A percentile compares a stretch with the other conserved stretches of the same genome.
These are phyloP conservation scores for Sistotremastrum suecicum DNA, from an alignment of 768 basidiomycete genomes.

Conservation along the genomic window DNA sequence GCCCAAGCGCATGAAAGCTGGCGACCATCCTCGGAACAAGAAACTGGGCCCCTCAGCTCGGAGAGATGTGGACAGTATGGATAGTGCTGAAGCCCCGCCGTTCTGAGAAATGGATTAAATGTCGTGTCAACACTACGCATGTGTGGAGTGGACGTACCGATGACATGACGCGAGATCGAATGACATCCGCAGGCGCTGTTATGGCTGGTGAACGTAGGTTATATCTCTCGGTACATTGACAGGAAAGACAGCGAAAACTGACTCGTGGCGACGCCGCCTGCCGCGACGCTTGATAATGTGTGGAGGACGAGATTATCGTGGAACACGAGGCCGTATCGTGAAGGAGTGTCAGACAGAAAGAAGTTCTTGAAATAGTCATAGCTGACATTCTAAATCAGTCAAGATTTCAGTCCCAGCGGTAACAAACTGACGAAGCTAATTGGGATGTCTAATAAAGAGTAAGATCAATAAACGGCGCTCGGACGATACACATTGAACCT, in stretches of 20 bases:
- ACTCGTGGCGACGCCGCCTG: conserved; percentile 73
- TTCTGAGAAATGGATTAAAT: conserved; percentile 24
- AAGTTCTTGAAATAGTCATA: conserved; percentile 65
- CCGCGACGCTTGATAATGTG: conserved; percentile 47
- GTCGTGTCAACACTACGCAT: conserved; percentile 2
- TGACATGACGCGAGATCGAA: conserved; percentile 66
- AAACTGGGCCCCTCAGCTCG: conserved; percentile 64
- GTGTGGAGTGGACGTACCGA: conserved; percentile 30
- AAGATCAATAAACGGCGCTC: not conserved
- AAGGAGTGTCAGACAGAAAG: conserved; percentile 37
- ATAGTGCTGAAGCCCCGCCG: conserved; percentile 29
- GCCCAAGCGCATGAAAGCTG: conserved; percentile 70
- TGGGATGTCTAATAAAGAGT: conserved; percentile 44
- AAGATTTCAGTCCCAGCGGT: not conserved
- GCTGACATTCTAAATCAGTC: conserved; percentile 19
- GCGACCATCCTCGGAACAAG: conserved; percentile 83
- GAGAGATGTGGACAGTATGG: conserved; percentile 44
- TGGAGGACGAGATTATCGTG: conserved; percentile 56
- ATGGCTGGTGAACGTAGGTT: conserved; percentile 33
- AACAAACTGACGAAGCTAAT: conserved; percentile 59
- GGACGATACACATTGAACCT: conserved; percentile 14
- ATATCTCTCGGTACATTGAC: too few species aligned
- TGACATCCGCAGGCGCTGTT: conserved; percentile 66
- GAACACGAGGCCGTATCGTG: conserved; percentile 44
- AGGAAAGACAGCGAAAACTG: conserved; percentile 12